A percentile compares a stretch with the other conserved stretches of the same genome.
Conservation (phyloP, 306 rosid genomes). For the Dicorynia guianensis region DNA sequence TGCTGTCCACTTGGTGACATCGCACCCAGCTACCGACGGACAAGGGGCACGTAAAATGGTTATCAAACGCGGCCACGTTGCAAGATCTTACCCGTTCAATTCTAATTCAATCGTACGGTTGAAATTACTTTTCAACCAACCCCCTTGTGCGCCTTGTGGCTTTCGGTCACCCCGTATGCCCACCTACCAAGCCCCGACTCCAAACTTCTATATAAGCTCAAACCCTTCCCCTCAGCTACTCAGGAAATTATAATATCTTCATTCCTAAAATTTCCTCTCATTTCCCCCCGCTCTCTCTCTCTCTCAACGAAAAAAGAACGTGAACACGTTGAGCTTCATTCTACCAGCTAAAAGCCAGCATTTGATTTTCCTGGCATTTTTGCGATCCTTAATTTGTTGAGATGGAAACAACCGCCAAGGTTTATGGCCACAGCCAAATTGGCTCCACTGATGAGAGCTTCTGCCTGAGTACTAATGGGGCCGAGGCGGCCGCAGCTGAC, state of each 20-base stretch:
- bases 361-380: background rate
- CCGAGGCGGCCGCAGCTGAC: slow-evolving; percentile 34
- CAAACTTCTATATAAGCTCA: slow-evolving; percentile 16
- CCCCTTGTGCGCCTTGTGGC: slow-evolving; percentile 39
- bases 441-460: slow-evolving; percentile 35
- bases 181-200: slow-evolving; percentile 57
- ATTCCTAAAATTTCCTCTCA: slow-evolving; percentile 24
- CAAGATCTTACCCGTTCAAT: slow-evolving; percentile 33
- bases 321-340: too few species aligned
- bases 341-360: too few species aligned
- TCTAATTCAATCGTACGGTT: slow-evolving; percentile 32
- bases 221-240: background rate
- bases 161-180: slow-evolving; percentile 56
- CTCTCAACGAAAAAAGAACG: too few species aligned
- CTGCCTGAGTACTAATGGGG: slow-evolving; percentile 30
- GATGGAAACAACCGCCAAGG: slow-evolving; percentile 48
- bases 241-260: slow-evolving; percentile 38
- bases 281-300: background rate
- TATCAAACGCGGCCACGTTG: slow-evolving; percentile 39
- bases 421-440: slow-evolving; percentile 28
- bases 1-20: slow-evolving; percentile 36
- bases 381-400: background rate
- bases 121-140: slow-evolving; percentile 55
- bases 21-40: slow-evolving; percentile 25
- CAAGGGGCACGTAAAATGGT: background rate